Conservation (phyloP, 257 asterid species). For the Gentiana dahurica region DNA sequence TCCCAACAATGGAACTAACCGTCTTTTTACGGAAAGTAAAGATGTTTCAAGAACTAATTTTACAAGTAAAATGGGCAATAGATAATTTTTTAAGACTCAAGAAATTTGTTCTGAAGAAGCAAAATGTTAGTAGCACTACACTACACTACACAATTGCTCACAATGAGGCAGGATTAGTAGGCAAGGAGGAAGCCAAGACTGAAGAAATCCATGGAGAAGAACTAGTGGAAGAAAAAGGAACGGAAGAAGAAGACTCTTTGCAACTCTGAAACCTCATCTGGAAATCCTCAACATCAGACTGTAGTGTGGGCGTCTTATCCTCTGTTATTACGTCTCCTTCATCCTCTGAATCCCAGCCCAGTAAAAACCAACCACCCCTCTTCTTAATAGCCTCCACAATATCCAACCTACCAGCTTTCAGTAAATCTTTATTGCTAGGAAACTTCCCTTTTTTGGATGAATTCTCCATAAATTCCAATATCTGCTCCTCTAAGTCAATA, state of each 20-base stretch:
- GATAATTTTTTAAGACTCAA: no score
- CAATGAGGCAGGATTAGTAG: neutral
- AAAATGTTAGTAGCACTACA: no score
- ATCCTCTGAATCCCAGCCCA: conserved; percentile 70
- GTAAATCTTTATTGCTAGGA: conserved; percentile 63
- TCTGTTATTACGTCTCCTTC: conserved; percentile 19
- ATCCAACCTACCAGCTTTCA: conserved; percentile 68
- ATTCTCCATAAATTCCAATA: conserved; percentile 74
- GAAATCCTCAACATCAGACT: conserved; percentile 38
- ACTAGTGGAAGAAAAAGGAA: no score
- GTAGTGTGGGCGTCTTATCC: conserved; percentile 11
- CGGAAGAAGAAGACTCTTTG: conserved; percentile 10
- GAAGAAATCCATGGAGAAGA: neutral
- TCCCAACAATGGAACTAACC: no score
- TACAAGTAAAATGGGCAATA: neutral
- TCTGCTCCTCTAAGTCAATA: conserved; percentile 56
- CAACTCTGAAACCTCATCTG: conserved; percentile 32
- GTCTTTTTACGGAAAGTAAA: no score
- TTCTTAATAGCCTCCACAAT: conserved; percentile 61
- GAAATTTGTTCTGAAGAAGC: no score
- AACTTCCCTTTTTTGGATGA: conserved; percentile 61
- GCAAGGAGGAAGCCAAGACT: conserved; percentile 5
- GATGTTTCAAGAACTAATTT: no score
- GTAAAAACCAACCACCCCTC: conserved; percentile 76
- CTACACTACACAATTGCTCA: no score